Evolutionary conservation across 148 eudicot genomes (phyloP).

Genomic region (Beta vulgaris): DNA sequence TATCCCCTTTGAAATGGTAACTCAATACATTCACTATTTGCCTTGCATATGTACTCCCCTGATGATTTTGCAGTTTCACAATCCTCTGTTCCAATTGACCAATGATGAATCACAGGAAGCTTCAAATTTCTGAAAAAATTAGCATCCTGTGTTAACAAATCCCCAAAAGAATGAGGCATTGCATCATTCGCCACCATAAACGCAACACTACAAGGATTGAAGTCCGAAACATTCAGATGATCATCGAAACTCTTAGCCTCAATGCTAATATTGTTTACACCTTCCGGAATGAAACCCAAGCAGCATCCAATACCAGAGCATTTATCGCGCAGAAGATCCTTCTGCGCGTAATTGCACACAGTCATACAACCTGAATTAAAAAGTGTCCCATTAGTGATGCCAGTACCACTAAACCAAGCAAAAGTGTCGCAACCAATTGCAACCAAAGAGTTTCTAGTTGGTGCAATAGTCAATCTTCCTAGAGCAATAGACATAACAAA

Average conservation of each 20-base stretch:
- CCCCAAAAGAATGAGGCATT: constrained; percentile 7
- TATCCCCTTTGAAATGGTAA: constrained; percentile 32
- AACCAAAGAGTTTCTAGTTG: constrained; percentile 3
- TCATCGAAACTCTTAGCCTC: constrained; percentile 2
- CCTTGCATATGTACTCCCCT: constrained; percentile 18
- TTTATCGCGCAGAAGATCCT: background rate
- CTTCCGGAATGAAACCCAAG: constrained; percentile 20
- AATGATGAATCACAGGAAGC: constrained; percentile 27
- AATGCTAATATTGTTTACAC: constrained; percentile 6
- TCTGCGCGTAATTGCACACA: constrained; percentile 14
- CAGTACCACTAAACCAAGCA: constrained; percentile 13
- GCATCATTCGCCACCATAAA: constrained; percentile 15
- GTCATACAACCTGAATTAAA: constrained; percentile 24
- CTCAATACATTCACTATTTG: constrained; percentile 36
- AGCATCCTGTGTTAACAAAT: background rate
- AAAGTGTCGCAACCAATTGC: constrained; percentile 5
- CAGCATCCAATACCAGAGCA: constrained; percentile 21
- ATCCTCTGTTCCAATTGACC: constrained; percentile 16
- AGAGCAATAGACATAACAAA: background rate
- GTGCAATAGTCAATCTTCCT: background rate
- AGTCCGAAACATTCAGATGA: background rate
- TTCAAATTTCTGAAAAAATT: background rate
- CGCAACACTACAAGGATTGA: constrained; percentile 7
- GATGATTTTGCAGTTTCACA: constrained; percentile 9
- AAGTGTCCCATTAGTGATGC: background rate